Conservation (phyloP, 1,284 basidiomycete species). For the Malassezia nana region DNA sequence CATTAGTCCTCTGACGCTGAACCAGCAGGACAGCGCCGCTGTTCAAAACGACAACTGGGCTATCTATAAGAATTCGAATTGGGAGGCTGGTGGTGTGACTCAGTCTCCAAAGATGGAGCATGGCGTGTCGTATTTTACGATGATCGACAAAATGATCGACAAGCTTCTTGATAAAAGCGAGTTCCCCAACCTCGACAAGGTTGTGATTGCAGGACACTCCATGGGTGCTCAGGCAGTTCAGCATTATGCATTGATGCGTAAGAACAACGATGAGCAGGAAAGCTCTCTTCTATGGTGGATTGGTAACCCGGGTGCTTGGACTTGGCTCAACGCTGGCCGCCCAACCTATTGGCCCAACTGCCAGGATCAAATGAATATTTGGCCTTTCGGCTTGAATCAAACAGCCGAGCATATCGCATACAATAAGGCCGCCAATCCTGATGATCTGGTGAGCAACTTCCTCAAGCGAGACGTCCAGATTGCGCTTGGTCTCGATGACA, state of each 20-base stretch:
- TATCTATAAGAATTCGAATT: constrained; percentile 18
- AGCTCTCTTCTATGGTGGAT: constrained; percentile 25
- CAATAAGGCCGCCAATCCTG: not conserved
- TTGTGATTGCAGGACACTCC: constrained; percentile 39
- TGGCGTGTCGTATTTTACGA: constrained; percentile 23
- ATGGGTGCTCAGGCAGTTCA: constrained; percentile 33
- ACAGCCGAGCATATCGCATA: not conserved
- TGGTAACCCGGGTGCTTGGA: constrained; percentile 35
- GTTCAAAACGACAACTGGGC: constrained; percentile 18
- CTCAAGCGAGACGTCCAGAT: constrained; percentile 28
- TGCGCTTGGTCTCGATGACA: constrained; percentile 35
- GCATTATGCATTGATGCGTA: constrained; percentile 38
- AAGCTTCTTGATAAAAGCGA: constrained; percentile 31
- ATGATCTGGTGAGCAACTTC: constrained; percentile 21
- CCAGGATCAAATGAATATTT: not conserved
- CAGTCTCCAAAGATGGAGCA: constrained; percentile 12
- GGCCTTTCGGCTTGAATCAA: constrained; percentile 6
- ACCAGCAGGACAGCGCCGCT: constrained; percentile 24
- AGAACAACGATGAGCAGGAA: constrained; percentile 21
- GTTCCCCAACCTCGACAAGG: constrained; percentile 31
- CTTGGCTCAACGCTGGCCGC: constrained; percentile 26
- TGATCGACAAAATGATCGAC: constrained; percentile 30
- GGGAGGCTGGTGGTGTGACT: constrained; percentile 29
- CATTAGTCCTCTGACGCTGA: constrained; percentile 28
- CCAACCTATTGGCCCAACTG: constrained; percentile 13